Percentiles rank a stretch among this genome's conserved stretches.
Conservation (phyloP, 208 protist genomes). For the Crithidia expoeki region DNA sequence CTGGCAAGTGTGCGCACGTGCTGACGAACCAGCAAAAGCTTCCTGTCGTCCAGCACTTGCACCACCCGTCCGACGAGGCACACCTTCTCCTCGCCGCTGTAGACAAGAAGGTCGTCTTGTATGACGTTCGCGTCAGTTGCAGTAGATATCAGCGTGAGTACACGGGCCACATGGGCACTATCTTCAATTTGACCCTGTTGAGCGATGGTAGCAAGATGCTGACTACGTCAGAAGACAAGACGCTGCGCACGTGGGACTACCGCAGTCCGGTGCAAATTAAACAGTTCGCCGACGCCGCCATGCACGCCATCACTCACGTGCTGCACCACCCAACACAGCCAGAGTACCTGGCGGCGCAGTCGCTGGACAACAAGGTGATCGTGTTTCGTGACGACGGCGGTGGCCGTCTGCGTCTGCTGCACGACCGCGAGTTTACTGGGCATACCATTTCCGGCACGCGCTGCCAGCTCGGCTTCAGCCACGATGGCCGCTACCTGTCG, state of each 20-base stretch:
- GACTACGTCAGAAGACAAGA: slow-evolving; percentile 96
- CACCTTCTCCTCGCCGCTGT: slow-evolving; percentile 68
- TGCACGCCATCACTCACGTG: slow-evolving; percentile 93
- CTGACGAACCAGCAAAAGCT: slow-evolving; percentile 74
- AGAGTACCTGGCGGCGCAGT: slow-evolving; percentile 92
- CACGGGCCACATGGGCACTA: slow-evolving; percentile 95
- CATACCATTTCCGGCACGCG: slow-evolving; percentile 95
- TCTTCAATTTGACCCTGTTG: slow-evolving; percentile 96
- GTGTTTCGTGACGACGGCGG: slow-evolving; percentile 84
- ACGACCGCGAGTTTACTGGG: slow-evolving; percentile 91
- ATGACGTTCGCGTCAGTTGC: slow-evolving; percentile 81
- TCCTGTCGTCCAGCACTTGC: slow-evolving; percentile 72
- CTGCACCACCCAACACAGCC: slow-evolving; percentile 88
- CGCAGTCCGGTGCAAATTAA: slow-evolving; percentile 96
- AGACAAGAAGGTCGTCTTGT: slow-evolving; percentile 81
- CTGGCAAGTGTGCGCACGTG: slow-evolving; percentile 57
- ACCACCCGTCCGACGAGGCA: slow-evolving; percentile 67
- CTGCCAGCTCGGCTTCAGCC: slow-evolving; percentile 92
- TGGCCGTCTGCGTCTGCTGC: slow-evolving; percentile 84
- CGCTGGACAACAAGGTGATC: slow-evolving; percentile 96
- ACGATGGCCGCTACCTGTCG: slow-evolving; percentile 90
- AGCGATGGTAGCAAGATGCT: slow-evolving; percentile 93
- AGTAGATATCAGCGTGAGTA: slow-evolving; percentile 89
- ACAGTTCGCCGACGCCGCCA: slow-evolving; percentile 94
- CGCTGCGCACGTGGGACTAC: slow-evolving; percentile 97